Evolutionary conservation across 1,139 yeast genomes (phyloP).

Genomic region (Suhomyces ambrosiae): DNA sequence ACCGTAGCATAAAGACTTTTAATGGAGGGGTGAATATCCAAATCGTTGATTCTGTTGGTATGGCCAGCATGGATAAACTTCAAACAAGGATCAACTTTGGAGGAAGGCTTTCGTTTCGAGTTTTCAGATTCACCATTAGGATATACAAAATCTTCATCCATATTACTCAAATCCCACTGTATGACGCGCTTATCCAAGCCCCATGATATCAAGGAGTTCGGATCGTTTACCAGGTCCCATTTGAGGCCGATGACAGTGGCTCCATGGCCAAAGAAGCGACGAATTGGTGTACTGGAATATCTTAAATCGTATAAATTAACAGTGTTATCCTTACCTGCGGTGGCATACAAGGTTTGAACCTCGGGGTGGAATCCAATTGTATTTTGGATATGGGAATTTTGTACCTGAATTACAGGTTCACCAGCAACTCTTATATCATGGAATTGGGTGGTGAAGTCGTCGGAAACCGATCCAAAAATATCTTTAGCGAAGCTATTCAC

Average conservation of each 20-base stretch:
- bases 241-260: slow-evolving; percentile 41
- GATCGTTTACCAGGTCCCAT: slow-evolving; percentile 41
- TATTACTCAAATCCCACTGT: slow-evolving; percentile 51
- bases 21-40: slow-evolving; percentile 52
- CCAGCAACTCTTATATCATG: slow-evolving; percentile 61
- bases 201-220: slow-evolving; percentile 45
- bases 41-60: slow-evolving; percentile 52
- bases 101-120: slow-evolving; percentile 29
- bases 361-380: slow-evolving; percentile 53
- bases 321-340: slow-evolving; percentile 57
- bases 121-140: slow-evolving; percentile 30
- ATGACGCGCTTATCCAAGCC: slow-evolving; percentile 53
- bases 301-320: slow-evolving; percentile 55
- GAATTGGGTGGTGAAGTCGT: slow-evolving; percentile 66
- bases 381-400: slow-evolving; percentile 49
- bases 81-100: slow-evolving; percentile 59
- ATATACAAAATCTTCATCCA: slow-evolving; percentile 48
- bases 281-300: slow-evolving; percentile 47
- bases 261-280: slow-evolving; percentile 54
- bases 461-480: slow-evolving; percentile 72
- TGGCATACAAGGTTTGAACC: slow-evolving; percentile 46
- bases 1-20: slow-evolving; percentile 45
- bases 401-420: slow-evolving; percentile 46
- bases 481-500: slow-evolving; percentile 50
- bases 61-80: slow-evolving; percentile 62